phyloP scores from a whole-genome alignment of 805 yeast species.

The Sugiyamaella smithiae region DNA sequence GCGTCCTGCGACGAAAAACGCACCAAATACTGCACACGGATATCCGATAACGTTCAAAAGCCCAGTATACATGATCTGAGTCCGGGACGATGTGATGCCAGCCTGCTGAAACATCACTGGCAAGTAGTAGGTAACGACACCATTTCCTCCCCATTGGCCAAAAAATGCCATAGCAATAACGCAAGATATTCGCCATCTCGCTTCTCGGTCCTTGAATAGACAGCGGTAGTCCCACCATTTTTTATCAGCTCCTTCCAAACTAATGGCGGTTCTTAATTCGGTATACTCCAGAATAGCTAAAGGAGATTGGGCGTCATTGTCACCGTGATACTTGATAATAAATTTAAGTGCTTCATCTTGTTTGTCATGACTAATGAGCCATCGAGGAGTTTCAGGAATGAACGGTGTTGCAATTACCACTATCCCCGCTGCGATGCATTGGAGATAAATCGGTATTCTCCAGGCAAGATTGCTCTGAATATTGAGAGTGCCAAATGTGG shows the following conservation, averaged over 20 bases:
- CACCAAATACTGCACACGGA: background rate
- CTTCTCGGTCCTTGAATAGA: conserved; percentile 16
- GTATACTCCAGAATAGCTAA: conserved; percentile 3
- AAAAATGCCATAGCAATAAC: background rate
- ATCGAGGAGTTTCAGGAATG: conserved; percentile 22
- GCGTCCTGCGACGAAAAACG: conserved; percentile 17
- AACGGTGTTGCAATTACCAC: conserved; percentile 26
- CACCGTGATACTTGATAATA: conserved; percentile 14
- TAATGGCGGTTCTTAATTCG: conserved; percentile 10
- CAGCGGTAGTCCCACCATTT: conserved; percentile 17
- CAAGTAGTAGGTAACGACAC: conserved; percentile 7
- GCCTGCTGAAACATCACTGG: background rate
- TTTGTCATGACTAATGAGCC: conserved; percentile 10
- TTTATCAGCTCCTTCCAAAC: conserved; percentile 13
- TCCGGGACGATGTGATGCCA: background rate
- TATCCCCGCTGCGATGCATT: conserved; percentile 37
- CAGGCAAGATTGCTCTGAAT: conserved; percentile 29
- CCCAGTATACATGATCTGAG: conserved; percentile 2
- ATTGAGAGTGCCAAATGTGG: conserved; percentile 43
- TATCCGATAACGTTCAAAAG: conserved; percentile 18
- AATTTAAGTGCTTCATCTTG: conserved; percentile 12
- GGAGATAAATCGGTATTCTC: conserved; percentile 39
- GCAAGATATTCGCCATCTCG: conserved; percentile 11
- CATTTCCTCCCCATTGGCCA: conserved; percentile 8
- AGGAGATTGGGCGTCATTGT: conserved; percentile 9